Conservation (phyloP, 2,329 filamentous ascomycete genomes). For the Colletotrichum somersetense region DNA sequence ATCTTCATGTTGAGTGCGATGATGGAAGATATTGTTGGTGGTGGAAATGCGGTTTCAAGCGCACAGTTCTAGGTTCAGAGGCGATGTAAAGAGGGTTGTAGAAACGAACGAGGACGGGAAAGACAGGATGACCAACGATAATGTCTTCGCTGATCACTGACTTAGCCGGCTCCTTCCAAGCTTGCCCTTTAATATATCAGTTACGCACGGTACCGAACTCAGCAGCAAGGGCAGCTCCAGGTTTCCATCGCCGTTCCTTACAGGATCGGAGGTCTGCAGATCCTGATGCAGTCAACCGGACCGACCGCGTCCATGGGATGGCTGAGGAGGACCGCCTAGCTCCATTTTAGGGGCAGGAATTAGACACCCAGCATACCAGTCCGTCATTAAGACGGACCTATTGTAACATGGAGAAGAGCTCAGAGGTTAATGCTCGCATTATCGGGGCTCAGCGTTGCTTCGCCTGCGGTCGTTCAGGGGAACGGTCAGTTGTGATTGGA, state of each 20-base stretch:
- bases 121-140: constrained; percentile 21
- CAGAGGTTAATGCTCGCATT: constrained; percentile 29
- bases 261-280: constrained; percentile 34
- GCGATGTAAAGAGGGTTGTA: background rate
- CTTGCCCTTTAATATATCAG: constrained; percentile 9
- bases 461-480: constrained; percentile 26
- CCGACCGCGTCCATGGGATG: constrained; percentile 20
- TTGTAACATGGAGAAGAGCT: background rate
- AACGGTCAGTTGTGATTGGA: constrained; percentile 33
- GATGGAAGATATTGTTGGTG: background rate
- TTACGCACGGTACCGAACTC: constrained; percentile 22
- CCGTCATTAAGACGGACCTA: constrained; percentile 31
- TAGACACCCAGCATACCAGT: constrained; percentile 11
- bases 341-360: constrained; percentile 16
- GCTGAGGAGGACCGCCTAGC: constrained; percentile 13
- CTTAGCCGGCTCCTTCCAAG: constrained; percentile 18
- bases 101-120: background rate
- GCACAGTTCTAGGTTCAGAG: background rate
- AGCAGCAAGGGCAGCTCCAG: constrained; percentile 9
- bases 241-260: constrained; percentile 25
- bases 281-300: constrained; percentile 40
- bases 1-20: constrained; percentile 33
- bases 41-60: background rate
- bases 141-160: constrained; percentile 6
- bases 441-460: constrained; percentile 24